Conservation (phyloP, 2,329 filamentous ascomycete genomes). For the Neocucurbitaria cava region DNA sequence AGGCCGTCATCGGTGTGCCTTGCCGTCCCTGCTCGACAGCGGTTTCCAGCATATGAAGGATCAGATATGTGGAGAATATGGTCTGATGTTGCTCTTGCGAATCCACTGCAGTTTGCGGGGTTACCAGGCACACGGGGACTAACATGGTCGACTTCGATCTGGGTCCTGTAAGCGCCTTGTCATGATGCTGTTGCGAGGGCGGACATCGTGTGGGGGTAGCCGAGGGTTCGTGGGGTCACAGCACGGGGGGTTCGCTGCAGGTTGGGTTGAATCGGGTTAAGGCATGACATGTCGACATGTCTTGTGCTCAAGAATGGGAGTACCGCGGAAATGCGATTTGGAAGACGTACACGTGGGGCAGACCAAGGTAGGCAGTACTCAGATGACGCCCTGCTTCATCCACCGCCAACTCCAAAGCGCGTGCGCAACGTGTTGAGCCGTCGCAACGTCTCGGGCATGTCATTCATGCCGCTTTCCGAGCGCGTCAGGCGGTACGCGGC, state of each 20-base stretch:
- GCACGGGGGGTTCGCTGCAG: slow-evolving; percentile 7
- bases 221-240: slow-evolving; percentile 1
- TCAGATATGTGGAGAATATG: not conserved
- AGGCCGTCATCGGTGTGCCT: slow-evolving; percentile 23
- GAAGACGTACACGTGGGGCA: slow-evolving; percentile 4
- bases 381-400: slow-evolving; percentile 24
- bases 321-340: slow-evolving; percentile 8
- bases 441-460: slow-evolving; percentile 42
- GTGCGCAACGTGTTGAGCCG: slow-evolving; percentile 43
- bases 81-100: not conserved
- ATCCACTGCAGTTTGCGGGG: not conserved
- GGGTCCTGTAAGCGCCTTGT: not conserved
- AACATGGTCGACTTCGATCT: not conserved
- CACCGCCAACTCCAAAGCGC: slow-evolving; percentile 43
- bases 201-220: slow-evolving; percentile 15
- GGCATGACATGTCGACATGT: not conserved
- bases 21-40: slow-evolving; percentile 3
- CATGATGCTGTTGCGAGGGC: not conserved
- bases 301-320: not conserved
- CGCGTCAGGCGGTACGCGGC: slow-evolving; percentile 40
- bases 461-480: slow-evolving; percentile 32
- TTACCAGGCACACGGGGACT: not conserved
- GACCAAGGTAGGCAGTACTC: slow-evolving; percentile 8
- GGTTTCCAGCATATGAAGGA: slow-evolving; percentile 1
- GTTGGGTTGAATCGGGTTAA: slow-evolving; percentile 7